Evolutionary conservation across 1,284 basidiomycete species (phyloP).

Genomic region (Irpex sp.): DNA sequence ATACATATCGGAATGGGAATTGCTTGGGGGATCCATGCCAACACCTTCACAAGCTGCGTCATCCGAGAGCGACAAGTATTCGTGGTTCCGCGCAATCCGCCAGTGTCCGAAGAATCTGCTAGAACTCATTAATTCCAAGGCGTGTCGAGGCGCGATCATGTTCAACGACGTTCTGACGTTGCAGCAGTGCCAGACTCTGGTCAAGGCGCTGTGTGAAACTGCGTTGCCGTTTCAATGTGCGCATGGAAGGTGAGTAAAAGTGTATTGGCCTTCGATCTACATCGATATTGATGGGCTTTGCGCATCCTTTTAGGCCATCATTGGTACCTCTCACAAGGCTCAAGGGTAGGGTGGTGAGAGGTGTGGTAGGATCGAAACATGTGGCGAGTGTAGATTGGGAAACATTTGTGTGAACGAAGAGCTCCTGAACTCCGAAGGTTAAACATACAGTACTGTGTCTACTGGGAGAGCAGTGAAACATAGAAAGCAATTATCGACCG

Average conservation of each 20-base stretch:
- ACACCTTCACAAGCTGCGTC: not conserved
- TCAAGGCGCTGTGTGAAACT: conserved; percentile 65
- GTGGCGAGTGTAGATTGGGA: not conserved
- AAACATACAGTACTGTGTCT: too few relatives aligned
- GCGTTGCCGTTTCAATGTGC: conserved; percentile 92
- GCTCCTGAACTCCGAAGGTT: too few relatives aligned
- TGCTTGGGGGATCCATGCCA: conserved; percentile 19
- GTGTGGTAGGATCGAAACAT: not conserved
- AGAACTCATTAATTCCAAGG: conserved; percentile 87
- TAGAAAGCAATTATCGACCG: too few relatives aligned
- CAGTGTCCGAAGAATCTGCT: conserved; percentile 78
- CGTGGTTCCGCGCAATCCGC: conserved; percentile 71
- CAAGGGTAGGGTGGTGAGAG: not conserved
- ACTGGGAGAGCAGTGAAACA: too few relatives aligned
- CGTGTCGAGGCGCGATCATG: conserved; percentile 96
- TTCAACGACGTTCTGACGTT: conserved; percentile 81
- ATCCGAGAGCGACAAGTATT: not conserved
- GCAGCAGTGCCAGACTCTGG: conserved; percentile 69
- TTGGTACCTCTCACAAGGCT: not conserved
- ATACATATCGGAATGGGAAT: conserved; percentile 47
- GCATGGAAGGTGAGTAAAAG: conserved; percentile 69
- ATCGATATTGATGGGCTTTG: not conserved
- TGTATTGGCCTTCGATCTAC: too few relatives aligned
- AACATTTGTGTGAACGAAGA: not conserved
- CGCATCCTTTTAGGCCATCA: not conserved